Evolutionary conservation across 1,139 yeast genomes (phyloP), one percentile per base, ranked within the genome.

Genomic region (Kodamaea derodonti): DNA sequence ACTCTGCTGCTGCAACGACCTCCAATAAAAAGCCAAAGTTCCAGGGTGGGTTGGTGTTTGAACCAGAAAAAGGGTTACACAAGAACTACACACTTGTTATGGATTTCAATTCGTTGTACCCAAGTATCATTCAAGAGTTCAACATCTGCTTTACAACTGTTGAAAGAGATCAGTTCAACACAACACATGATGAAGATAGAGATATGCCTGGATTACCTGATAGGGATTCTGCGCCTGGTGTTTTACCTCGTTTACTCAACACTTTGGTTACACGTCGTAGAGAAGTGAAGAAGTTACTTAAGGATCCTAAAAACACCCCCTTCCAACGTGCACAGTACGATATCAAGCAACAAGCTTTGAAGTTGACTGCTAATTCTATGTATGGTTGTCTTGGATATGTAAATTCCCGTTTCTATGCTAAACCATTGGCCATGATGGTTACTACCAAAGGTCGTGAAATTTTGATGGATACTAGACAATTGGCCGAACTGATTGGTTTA

Each of bases 21-120:
- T 73, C 80, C 5, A 81, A 79, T 54, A 80, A 79, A 49, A 86
- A 85, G 54, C 82, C 95, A 14, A 88, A 88, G 56, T 94, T 69
- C 58, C 90, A 86, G 58, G 99, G 99, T 69, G 97, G 99, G 55
- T 74, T 87, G 48, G 99, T 94, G 29, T 86, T 94, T 59, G 98
- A 92, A 45, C 99, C 99, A 0, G 97, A 85, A 52, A 86, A 84
- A 55, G 98, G 99, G 1, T 68, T 94, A 31, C 96, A 92, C 56
- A 88, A 87, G 53, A 84, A 87, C 46, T 85, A 83, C 52, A 78
- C 88, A 8, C 63, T 92, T 47, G 98, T 94, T 20, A 90, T 94
- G 97, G 99, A 94, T 63, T 94, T 92, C 80, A 94, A 94, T 63
- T 87, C 97, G 31, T 74, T 94, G 65, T 94, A 94, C 58, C 99